Evolutionary conservation across 2,329 filamentous ascomycete species (phyloP), one percentile per base, ranked within the genome.

Genomic region (Penicillium thymicola): DNA sequence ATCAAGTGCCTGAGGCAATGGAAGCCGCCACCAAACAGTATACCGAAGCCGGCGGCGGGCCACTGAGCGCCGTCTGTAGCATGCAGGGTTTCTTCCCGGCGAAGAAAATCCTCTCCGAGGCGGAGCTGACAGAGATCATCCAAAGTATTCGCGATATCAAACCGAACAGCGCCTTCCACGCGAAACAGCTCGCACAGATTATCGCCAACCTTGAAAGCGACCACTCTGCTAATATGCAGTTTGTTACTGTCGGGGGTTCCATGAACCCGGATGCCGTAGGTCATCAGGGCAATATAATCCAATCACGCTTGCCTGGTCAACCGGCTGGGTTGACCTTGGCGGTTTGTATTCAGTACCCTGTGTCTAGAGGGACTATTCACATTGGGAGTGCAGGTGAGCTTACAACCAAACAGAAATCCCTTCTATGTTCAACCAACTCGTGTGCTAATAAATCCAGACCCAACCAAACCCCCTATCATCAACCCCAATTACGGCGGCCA

Each of bases 331-430:
- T 63, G 4, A 64, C 59, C 2, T 47, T 62, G 5, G 63, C 58
- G 0, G 45, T 64, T 13, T 60, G 59, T 44, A 47, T 66, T 27
- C 59, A 65, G 43, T 67, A 68, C 38, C 59, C 60, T 1, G 58
- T 66, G 2, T 57, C 69, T 11, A 54, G 66, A 9, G 66, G 66
- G 2, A 60, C 58, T 9, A 60, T 66, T 10, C 63, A 65, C 34
- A 61, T 65, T 14, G 25, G 50, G 2, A 57, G 57, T 38, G 30
- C 60, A 4, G 57, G 59, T 61, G 47, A 38, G 42, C 3, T 47
- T 37, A 27, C 6, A 42, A 23, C 11, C 18, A 16, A 41, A 40
- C 7, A 13, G n/a, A 8, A 16, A 18, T 9, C n/a, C 23, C 7
- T 11, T 46, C n/a, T 4, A 7, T 14, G 3, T 5, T 14, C 5